Evolutionary conservation across 768 basidiomycete genomes (phyloP).

Genomic region (Auricularia sp.): DNA sequence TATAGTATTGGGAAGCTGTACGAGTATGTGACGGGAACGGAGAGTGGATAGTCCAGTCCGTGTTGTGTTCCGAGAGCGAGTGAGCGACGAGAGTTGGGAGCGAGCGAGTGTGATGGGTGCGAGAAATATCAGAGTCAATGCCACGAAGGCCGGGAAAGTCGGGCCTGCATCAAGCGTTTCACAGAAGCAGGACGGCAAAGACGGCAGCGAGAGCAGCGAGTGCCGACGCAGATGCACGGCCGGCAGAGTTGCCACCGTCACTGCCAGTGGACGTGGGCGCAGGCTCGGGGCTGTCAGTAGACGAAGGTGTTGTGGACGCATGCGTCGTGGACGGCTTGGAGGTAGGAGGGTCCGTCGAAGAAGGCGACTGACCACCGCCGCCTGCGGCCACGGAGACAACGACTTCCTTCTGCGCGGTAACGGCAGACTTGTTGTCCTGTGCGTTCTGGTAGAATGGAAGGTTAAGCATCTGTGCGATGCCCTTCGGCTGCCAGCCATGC

Average conservation of each 20-base stretch:
- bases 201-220: neutral
- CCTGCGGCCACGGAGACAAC: neutral
- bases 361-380: neutral
- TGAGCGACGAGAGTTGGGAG: neutral
- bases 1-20: no score
- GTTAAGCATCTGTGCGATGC: slow-evolving; percentile 30
- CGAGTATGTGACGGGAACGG: no score
- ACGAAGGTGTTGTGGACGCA: neutral
- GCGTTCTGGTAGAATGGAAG: neutral
- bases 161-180: neutral
- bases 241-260: no score
- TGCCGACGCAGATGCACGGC: neutral
- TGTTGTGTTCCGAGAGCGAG: neutral
- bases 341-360: neutral
- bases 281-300: no score
- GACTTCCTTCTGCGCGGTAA: neutral
- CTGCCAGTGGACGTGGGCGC: no score
- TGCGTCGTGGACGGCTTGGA: neutral
- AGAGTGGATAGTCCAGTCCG: no score
- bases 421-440: neutral
- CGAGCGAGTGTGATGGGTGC: neutral
- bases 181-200: neutral
- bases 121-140: neutral
- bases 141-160: neutral
- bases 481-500: slow-evolving; percentile 63